These are phyloP conservation scores for Aspergillus homomorphus DNA, from an alignment of 495 filamentous ascomycete species.

Conservation along the genomic window DNA sequence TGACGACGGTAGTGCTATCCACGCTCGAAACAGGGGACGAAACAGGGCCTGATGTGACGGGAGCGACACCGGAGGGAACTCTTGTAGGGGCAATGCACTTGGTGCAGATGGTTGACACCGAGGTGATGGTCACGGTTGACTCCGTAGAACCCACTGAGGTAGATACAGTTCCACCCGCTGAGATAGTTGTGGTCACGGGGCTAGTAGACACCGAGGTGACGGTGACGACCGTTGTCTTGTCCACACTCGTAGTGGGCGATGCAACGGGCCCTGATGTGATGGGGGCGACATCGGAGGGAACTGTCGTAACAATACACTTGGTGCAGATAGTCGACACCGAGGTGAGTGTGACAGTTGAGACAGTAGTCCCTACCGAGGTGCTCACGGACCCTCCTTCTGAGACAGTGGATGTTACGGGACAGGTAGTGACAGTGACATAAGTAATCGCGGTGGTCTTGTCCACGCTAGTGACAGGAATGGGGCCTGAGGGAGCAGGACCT, in stretches of 20 bases:
- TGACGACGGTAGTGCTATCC: constrained; percentile 30
- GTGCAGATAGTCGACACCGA: constrained; percentile 32
- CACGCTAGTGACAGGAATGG: constrained; percentile 5
- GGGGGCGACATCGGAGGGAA: constrained; percentile 1
- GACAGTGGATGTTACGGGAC: constrained; percentile 33
- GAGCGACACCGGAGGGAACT: constrained; percentile 1
- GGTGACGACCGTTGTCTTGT: constrained; percentile 20
- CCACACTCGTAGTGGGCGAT: background rate
- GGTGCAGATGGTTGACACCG: constrained; percentile 32
- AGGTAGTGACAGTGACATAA: constrained; percentile 28
- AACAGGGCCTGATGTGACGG: constrained; percentile 3
- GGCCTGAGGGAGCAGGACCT: constrained; percentile 8
- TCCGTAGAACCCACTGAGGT: constrained; percentile 33
- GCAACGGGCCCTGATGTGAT: background rate
- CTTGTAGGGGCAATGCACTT: constrained; percentile 7
- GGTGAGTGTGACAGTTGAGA: constrained; percentile 31
- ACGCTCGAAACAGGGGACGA: background rate
- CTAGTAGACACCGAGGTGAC: constrained; percentile 23
- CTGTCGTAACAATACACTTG: constrained; percentile 1
- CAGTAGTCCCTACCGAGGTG: constrained; percentile 31
- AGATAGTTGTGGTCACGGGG: constrained; percentile 31
- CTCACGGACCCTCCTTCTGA: constrained; percentile 28
- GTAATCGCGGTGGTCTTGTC: constrained; percentile 21
- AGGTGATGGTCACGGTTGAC: constrained; percentile 29
- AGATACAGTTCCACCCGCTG: constrained; percentile 27